phyloP scores from a whole-genome alignment of 208 protist species.

The Phytomonas sp. region DNA sequence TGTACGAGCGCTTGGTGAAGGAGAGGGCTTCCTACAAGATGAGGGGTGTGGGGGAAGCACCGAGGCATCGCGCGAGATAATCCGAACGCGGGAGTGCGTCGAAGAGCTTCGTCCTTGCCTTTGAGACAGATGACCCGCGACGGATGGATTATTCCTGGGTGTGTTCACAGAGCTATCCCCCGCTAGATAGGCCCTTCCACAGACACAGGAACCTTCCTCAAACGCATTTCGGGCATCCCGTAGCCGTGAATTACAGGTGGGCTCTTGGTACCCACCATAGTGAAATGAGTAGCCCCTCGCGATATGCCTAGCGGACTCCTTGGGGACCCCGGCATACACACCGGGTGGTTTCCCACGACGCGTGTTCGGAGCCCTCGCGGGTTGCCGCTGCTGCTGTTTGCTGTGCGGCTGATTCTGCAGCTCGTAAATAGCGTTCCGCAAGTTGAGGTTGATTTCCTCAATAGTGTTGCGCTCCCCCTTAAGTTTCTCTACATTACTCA shows the following conservation, averaged over 20 bases:
- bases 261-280: slow-evolving; percentile 42
- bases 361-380: background rate
- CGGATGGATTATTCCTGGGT: background rate
- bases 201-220: slow-evolving; percentile 18
- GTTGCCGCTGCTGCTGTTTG: slow-evolving; percentile 11
- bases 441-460: slow-evolving; percentile 52
- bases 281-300: background rate
- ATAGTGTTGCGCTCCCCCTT: slow-evolving; percentile 49
- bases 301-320: background rate
- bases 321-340: background rate
- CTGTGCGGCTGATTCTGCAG: slow-evolving; percentile 23
- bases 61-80: background rate
- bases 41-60: background rate
- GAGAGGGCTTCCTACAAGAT: background rate
- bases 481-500: slow-evolving; percentile 47
- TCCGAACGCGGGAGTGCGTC: background rate
- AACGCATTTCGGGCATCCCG: slow-evolving; percentile 58
- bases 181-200: background rate
- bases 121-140: background rate
- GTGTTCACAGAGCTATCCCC: background rate
- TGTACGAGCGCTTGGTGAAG: background rate
- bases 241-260: slow-evolving; percentile 78
- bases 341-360: too few relatives aligned
- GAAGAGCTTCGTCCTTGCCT: background rate
- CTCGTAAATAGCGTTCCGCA: slow-evolving; percentile 64